phyloP scores from a whole-genome alignment of 768 basidiomycete genomes.

The Lenzites betulinus region DNA sequence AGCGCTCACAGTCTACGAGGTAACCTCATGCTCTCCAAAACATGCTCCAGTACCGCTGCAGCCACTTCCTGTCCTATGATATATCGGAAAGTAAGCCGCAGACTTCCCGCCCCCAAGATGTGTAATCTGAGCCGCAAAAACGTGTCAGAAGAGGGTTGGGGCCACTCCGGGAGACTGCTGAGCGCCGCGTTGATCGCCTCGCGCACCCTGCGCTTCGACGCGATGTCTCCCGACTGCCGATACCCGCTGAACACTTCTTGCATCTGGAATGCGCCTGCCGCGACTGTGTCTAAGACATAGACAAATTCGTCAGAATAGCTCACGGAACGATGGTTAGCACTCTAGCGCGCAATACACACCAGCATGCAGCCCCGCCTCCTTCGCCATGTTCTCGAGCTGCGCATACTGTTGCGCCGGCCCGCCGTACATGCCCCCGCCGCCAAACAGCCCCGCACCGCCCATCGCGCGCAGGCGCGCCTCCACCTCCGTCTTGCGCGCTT shows the following conservation, averaged over 20 bases:
- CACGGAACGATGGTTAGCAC: neutral
- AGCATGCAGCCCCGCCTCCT: constrained; percentile 32
- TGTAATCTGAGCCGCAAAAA: neutral
- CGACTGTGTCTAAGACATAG: constrained; percentile 52
- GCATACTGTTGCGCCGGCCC: constrained; percentile 45
- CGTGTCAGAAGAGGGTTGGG: constrained; percentile 34
- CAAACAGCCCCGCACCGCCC: constrained; percentile 44
- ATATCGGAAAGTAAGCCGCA: too few relatives aligned
- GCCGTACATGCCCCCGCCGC: constrained; percentile 31
- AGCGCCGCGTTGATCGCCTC: constrained; percentile 80
- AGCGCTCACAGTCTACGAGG: too few relatives aligned
- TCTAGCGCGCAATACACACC: constrained; percentile 23
- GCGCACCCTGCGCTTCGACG: constrained; percentile 74
- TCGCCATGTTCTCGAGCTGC: constrained; percentile 50
- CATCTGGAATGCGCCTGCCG: constrained; percentile 75
- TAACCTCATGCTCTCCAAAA: too few relatives aligned
- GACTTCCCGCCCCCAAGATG: neutral
- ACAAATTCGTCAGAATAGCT: neutral
- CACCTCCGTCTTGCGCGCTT: constrained; percentile 56
- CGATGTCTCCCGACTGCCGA: constrained; percentile 68
- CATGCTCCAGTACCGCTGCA: too few relatives aligned
- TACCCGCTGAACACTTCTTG: constrained; percentile 73
- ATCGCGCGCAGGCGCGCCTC: constrained; percentile 47
- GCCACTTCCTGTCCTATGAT: too few relatives aligned
- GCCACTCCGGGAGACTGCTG: constrained; percentile 74